Evolutionary conservation across 345 rosid genomes (phyloP).

Genomic region (Acer saccharum): DNA sequence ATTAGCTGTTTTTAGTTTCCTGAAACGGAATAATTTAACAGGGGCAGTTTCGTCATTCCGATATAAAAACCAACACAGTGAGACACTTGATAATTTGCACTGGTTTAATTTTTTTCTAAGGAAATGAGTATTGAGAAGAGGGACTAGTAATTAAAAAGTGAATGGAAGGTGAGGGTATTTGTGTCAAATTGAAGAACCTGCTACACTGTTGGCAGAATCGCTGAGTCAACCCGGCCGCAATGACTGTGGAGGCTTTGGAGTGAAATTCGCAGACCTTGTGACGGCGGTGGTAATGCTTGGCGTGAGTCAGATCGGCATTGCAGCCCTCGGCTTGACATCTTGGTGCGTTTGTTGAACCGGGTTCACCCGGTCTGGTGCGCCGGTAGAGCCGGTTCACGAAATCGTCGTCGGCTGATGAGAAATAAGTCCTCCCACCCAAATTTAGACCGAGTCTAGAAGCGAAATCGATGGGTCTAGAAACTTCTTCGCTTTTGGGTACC

Average conservation of each 20-base stretch:
- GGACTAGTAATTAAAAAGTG: background rate
- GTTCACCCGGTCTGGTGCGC: slow-evolving; percentile 65
- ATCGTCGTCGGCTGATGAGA: slow-evolving; percentile 88
- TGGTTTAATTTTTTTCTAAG: background rate
- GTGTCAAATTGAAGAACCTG: slow-evolving; percentile 59
- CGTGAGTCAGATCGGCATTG: slow-evolving; percentile 86
- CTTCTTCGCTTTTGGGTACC: slow-evolving; percentile 78
- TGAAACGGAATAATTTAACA: background rate
- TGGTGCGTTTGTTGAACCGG: slow-evolving; percentile 54
- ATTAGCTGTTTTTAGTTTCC: slow-evolving; percentile 22
- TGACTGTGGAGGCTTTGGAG: slow-evolving; percentile 89
- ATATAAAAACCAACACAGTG: background rate
- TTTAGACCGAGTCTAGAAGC: slow-evolving; percentile 81
- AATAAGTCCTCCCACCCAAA: slow-evolving; percentile 90
- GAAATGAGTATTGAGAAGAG: background rate
- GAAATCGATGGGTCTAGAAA: slow-evolving; percentile 46
- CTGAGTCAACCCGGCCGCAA: slow-evolving; percentile 88
- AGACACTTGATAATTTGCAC: background rate
- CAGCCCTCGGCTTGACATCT: slow-evolving; percentile 98
- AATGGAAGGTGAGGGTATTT: slow-evolving; percentile 32
- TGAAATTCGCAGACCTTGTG: slow-evolving; percentile 98
- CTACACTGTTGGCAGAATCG: slow-evolving; percentile 99
- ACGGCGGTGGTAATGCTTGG: slow-evolving; percentile 96
- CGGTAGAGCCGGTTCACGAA: slow-evolving; percentile 89
- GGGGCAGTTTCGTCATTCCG: slow-evolving; percentile 42